Base-by-base conservation (phyloP, 129 eudicot species). In the Escallonia herrerae region DNA sequence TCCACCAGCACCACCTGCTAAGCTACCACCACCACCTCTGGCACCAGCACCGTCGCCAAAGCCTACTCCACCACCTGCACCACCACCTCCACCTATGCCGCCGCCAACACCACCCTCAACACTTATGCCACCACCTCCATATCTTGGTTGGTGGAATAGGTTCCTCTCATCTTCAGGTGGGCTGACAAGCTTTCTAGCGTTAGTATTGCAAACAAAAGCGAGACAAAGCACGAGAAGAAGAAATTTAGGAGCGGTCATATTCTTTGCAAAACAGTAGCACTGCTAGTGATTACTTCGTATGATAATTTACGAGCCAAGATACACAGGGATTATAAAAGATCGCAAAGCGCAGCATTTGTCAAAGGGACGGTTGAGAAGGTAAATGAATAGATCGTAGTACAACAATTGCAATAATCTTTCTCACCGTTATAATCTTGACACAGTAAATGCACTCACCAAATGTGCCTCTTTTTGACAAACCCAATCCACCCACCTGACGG, bases 151-250 rank as follows among this genome's bases (percentile, higher is more conserved):
- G 65, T 65, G 6, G 63, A 13, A 51, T 73, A 62, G 75, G n/a
- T 65, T 73, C 73, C 72, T 81, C 71, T 11, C 79, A 62, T 76
- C 84, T 15, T 5, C 56, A 74, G 57, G 63, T 33, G 87, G 40
- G 67, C 74, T 42, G 15, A 12, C 15, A 10, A 73, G 74, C 62
- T 66, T 56, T 66, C 84, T 76, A 51, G 77, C 76, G 56, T 58
- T 65, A 53, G 72, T 47, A 15, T 74, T 33, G 65, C 69, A 69
- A 50, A 76, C 71, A 58, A 84, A 70, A 55, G 78, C 73, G 12
- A 64, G 45, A 8, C 69, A 40, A 58, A 82, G 59, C 42, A 77
- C 45, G 70, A 80, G 41, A 58, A 63, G 73, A 64, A 85, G 64
- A 49, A 73, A 40, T 15, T 60, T 68, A 9, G 70, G 40, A 33